Evolutionary conservation across 2,329 filamentous ascomycete species (phyloP), one percentile per base, ranked within the genome.

Genomic region (Aspergillus clavatus): DNA sequence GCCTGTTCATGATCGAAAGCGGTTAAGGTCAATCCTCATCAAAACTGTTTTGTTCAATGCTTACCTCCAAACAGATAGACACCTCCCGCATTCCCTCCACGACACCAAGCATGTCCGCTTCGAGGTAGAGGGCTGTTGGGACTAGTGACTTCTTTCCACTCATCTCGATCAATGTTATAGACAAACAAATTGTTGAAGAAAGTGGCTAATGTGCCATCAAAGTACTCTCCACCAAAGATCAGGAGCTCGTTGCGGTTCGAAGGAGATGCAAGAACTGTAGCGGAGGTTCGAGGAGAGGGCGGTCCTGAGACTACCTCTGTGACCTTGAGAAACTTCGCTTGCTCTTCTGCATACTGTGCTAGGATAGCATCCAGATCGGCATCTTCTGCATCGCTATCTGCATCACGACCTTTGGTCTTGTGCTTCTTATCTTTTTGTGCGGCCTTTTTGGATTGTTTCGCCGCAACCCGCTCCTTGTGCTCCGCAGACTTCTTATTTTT

Each of bases 191-290:
- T 82, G 60, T 83, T 85, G 68, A 75, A 84, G 67, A 86, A 86
- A 1, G 73, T 73, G 1, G 91, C 93, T 45, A 93, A 73, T 2
- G 87, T 86, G 4, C 93, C 93, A 69, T 97, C 95, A 72, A 89
- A 97, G 63, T 90, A 94, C 73, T 98, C 93, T 54, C 93, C 93
- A 12, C 91, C 93, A 67, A 94, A 98, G 4, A 97, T 72, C 54
- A 97, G 83, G 45, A 98, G 72, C 65, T 94, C 89, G 68, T 93
- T 94, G 58, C 79, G 81, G 69, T 94, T 91, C 24, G 84, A 81
- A 1, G 93, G 93, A 29, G 86, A 91, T 16, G 88, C 89, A 55
- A 96, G 78, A 47, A 98, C 72, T 0, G 87, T 89, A 6, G 88
- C 81, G 5, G 89, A 91, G 18, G 86, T 82, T 42, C 93, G 82